Percentiles rank a stretch among this genome's conserved stretches.
These are phyloP conservation scores for Fusarium staphyleae DNA, from an alignment of 2,329 filamentous ascomycete species.

Conservation along the genomic window DNA sequence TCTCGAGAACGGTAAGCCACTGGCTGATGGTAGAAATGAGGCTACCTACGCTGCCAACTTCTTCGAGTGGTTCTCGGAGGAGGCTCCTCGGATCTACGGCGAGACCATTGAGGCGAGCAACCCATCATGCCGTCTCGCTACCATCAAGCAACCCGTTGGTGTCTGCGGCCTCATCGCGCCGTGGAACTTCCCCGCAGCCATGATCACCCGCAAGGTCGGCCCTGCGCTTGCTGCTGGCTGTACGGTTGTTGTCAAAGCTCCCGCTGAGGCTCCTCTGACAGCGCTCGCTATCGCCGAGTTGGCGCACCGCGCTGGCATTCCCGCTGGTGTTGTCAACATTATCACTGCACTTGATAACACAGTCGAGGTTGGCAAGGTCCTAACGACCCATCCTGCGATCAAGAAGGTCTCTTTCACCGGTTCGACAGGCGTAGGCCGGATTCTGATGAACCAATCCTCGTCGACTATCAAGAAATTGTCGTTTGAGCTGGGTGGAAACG, in stretches of 20 bases:
- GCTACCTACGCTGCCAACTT: conserved; percentile 65
- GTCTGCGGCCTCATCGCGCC: conserved; percentile 48
- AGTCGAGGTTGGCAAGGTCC: conserved; percentile 72
- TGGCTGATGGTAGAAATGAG: conserved; percentile 66
- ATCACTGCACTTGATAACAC: conserved; percentile 82
- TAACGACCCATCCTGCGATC: conserved; percentile 51
- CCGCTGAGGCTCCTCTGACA: conserved; percentile 88
- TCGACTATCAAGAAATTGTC: conserved; percentile 76
- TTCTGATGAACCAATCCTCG: conserved; percentile 73
- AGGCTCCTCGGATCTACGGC: conserved; percentile 60
- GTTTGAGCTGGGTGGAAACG: conserved; percentile 77
- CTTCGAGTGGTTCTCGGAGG: conserved; percentile 70
- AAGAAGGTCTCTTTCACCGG: conserved; percentile 80
- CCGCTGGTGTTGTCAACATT: conserved; percentile 86
- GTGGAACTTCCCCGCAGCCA: conserved; percentile 67
- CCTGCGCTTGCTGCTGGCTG: conserved; percentile 73
- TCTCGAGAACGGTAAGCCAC: conserved; percentile 75
- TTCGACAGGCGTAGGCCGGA: conserved; percentile 53
- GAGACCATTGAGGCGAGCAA: conserved; percentile 63
- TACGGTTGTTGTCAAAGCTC: conserved; percentile 84
- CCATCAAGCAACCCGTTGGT: conserved; percentile 46
- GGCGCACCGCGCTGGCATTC: conserved; percentile 82
- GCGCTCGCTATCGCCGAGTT: conserved; percentile 85
- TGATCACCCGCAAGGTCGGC: conserved; percentile 57
- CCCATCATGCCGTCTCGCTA: conserved; percentile 60